These are phyloP conservation scores for Mycena pura DNA, from an alignment of 768 basidiomycete genomes.

Conservation along the genomic window DNA sequence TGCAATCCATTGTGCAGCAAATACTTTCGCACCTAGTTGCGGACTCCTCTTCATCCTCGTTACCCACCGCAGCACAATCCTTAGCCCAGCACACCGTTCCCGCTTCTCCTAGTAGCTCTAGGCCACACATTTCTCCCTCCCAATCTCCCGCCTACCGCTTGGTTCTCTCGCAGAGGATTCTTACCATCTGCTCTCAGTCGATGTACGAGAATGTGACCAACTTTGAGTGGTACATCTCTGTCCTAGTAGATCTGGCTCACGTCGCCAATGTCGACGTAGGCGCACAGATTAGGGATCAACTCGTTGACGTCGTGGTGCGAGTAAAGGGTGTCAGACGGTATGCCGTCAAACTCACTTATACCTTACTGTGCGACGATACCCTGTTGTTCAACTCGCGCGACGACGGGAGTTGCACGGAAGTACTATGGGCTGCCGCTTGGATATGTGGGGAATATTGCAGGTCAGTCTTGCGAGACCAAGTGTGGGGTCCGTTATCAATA, in stretches of 20 bases:
- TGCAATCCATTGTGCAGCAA: conserved; percentile 91
- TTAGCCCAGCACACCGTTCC: conserved; percentile 49
- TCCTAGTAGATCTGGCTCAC: conserved; percentile 90
- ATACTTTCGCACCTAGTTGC: conserved; percentile 85
- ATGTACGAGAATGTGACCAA: conserved; percentile 89
- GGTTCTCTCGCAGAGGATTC: conserved; percentile 78
- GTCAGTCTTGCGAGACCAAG: conserved; percentile 50
- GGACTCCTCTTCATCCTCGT: conserved; percentile 52
- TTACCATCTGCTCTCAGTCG: conserved; percentile 84
- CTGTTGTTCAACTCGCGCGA: conserved; percentile 73
- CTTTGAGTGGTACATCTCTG: conserved; percentile 98
- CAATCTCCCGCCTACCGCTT: conserved; percentile 88
- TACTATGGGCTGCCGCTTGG: conserved; percentile 95
- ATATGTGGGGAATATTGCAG: conserved; percentile 94
- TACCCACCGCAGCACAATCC: conserved; percentile 70
- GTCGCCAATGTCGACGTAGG: conserved; percentile 85
- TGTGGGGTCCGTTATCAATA: conserved; percentile 3
- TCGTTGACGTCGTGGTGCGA: conserved; percentile 86
- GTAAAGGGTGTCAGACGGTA: conserved; percentile 79
- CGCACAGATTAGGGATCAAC: conserved; percentile 75
- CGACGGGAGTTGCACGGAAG: conserved; percentile 78
- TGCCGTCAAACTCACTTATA: conserved; percentile 85
- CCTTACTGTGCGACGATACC: conserved; percentile 78
- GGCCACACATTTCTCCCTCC: conserved; percentile 54
- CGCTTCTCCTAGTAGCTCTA: conserved; percentile 40